Conservation (phyloP, 2,329 filamentous ascomycete species). For the Alternaria ethzedia region DNA sequence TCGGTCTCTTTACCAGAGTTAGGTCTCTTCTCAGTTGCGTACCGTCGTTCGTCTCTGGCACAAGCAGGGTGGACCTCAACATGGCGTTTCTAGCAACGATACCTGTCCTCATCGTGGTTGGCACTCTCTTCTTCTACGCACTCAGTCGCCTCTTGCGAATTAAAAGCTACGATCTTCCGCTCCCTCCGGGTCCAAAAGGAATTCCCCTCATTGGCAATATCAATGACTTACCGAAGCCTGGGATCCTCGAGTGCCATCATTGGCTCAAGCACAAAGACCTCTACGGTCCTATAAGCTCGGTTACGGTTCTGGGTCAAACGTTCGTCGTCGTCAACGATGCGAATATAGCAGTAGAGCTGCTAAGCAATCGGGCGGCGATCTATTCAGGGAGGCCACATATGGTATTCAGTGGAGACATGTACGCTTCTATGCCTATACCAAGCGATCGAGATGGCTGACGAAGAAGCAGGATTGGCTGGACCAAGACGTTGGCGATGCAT, state of each 20-base stretch:
- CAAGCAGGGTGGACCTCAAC: not conserved
- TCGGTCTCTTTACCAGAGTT: no score
- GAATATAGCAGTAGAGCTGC: conserved; percentile 31
- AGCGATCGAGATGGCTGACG: not conserved
- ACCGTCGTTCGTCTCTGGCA: not conserved
- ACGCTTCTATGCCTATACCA: not conserved
- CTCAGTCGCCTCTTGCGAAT: not conserved
- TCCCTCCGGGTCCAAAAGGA: conserved; percentile 60
- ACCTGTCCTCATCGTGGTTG: not conserved
- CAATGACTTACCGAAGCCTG: conserved; percentile 53
- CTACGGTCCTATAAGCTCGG: conserved; percentile 40
- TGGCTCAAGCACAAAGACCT: conserved; percentile 53
- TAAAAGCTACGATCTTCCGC: conserved; percentile 10
- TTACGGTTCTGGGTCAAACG: conserved; percentile 37
- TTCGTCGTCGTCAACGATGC: conserved; percentile 41
- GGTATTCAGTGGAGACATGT: conserved; percentile 37
- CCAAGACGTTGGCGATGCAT: conserved; percentile 27
- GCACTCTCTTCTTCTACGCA: not conserved
- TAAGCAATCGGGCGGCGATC: conserved; percentile 26
- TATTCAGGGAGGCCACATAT: conserved; percentile 31
- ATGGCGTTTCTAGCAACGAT: not conserved
- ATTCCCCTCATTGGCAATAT: conserved; percentile 60
- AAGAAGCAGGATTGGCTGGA: conserved; percentile 32
- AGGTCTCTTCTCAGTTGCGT: accelerated
- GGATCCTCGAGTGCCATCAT: conserved; percentile 49